Percentiles rank a stretch among this genome's conserved stretches.
phyloP scores from a whole-genome alignment of 2,329 filamentous ascomycete species.

The Aspergillus thermomutatus region DNA sequence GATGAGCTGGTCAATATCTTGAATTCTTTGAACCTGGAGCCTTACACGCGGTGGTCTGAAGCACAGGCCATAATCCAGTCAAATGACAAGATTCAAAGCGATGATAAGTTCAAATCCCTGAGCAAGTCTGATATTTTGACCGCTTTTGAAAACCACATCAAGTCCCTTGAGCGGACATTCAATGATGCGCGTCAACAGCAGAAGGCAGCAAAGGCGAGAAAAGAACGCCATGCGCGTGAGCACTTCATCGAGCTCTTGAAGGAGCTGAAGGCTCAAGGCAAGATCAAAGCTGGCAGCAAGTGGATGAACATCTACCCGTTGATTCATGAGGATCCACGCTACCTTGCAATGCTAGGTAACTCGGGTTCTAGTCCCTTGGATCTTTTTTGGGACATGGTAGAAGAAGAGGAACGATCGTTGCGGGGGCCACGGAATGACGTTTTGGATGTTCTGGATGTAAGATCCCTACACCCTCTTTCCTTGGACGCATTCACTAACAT shows the following conservation, averaged over 20 bases:
- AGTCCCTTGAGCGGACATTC: slow-evolving; percentile 81
- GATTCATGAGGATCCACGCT: slow-evolving; percentile 77
- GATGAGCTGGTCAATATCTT: slow-evolving; percentile 77
- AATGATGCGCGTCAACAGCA: slow-evolving; percentile 88
- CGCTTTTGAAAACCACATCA: slow-evolving; percentile 93
- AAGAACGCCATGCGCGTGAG: slow-evolving; percentile 84
- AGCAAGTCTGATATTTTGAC: slow-evolving; percentile 86
- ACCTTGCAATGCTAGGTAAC: slow-evolving; percentile 78
- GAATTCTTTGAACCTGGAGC: slow-evolving; percentile 76
- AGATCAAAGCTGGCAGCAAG: slow-evolving; percentile 85
- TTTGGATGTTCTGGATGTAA: slow-evolving; percentile 81
- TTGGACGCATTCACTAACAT: slow-evolving; percentile 34
- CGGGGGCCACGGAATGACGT: slow-evolving; percentile 78
- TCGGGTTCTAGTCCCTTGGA: slow-evolving; percentile 81
- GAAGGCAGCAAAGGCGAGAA: slow-evolving; percentile 74
- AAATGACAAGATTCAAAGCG: slow-evolving; percentile 71
- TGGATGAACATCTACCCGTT: slow-evolving; percentile 78
- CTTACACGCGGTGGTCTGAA: slow-evolving; percentile 92
- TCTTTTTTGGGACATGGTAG: slow-evolving; percentile 92
- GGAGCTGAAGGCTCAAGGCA: slow-evolving; percentile 70
- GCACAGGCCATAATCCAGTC: slow-evolving; percentile 78
- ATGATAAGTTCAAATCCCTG: slow-evolving; percentile 81
- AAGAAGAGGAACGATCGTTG: slow-evolving; percentile 87
- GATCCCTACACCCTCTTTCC: slow-evolving; percentile 29
- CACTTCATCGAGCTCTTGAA: slow-evolving; percentile 70